These are phyloP conservation scores for Calendula officinalis DNA, from an alignment of 129 eudicot species.

Conservation along the genomic window DNA sequence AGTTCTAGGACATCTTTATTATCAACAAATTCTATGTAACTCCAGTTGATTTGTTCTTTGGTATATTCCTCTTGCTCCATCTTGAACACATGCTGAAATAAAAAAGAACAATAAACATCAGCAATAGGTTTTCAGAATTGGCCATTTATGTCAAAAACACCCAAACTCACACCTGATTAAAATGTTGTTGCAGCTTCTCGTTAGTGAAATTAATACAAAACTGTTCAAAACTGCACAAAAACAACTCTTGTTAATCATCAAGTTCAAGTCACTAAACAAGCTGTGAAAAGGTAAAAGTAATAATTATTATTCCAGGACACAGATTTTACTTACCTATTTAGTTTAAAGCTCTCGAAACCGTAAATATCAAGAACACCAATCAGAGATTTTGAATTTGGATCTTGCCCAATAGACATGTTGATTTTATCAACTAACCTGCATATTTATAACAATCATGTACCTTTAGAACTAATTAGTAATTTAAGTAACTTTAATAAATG, in stretches of 20 bases:
- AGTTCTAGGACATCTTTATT: slow-evolving; percentile 98
- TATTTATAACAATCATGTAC: slow-evolving; percentile 14
- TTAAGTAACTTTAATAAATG: neutral
- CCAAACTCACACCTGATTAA: slow-evolving; percentile 66
- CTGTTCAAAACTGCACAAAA: slow-evolving; percentile 87
- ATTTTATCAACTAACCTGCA: slow-evolving; percentile 93
- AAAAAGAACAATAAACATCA: slow-evolving; percentile 16
- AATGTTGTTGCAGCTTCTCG: slow-evolving; percentile 98
- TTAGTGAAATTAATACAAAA: slow-evolving; percentile 95
- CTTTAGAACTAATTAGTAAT: slow-evolving; percentile 20
- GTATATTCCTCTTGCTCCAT: slow-evolving; percentile 99
- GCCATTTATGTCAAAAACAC: slow-evolving; percentile 20
- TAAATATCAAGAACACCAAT: slow-evolving; percentile 98
- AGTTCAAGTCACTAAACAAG: slow-evolving; percentile 17
- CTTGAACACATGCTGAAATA: slow-evolving; percentile 84
- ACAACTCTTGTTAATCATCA: slow-evolving; percentile 26
- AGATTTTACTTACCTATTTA: slow-evolving; percentile 76
- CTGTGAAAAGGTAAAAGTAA: neutral
- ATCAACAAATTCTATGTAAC: slow-evolving; percentile 98
- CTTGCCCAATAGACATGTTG: slow-evolving; percentile 91
- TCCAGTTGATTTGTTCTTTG: slow-evolving; percentile 93
- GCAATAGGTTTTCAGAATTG: slow-evolving; percentile 12
- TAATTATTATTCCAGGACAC: slow-evolving; percentile 6
- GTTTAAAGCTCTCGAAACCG: slow-evolving; percentile 97
- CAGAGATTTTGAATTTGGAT: slow-evolving; percentile 77